phyloP scores from a whole-genome alignment of 345 rosid genomes.

The Eucalyptus curtisii region DNA sequence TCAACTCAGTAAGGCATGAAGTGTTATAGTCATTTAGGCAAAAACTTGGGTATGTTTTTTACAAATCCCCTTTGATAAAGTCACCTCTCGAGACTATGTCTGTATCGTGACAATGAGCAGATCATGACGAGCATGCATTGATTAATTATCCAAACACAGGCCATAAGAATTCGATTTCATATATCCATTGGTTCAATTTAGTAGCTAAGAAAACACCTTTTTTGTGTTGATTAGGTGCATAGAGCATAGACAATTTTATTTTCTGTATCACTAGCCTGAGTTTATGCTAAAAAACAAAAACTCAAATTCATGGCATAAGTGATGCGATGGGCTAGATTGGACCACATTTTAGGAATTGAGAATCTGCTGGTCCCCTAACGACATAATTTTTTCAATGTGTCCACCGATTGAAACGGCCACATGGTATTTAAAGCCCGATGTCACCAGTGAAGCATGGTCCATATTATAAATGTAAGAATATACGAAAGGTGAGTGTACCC shows the following conservation, averaged over 20 bases:
- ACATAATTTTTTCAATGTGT: too few species aligned
- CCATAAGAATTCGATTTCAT: too few species aligned
- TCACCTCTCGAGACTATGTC: too few species aligned
- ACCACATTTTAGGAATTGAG: not conserved
- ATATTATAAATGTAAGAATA: rapidly evolving
- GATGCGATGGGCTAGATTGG: not conserved
- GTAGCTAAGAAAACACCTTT: too few species aligned
- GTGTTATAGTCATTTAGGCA: too few species aligned
- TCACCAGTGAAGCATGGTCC: rapidly evolving
- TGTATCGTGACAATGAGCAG: too few species aligned
- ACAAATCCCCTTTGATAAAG: too few species aligned
- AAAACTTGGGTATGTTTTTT: too few species aligned
- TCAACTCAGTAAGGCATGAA: too few species aligned
- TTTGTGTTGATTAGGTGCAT: not conserved
- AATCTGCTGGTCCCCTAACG: not conserved
- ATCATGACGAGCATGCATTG: too few species aligned
- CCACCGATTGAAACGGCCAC: not conserved
- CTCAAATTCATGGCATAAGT: not conserved
- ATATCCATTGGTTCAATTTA: too few species aligned
- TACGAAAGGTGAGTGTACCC: not conserved
- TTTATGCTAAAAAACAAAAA: not conserved
- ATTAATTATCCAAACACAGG: too few species aligned
- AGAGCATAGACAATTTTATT: not conserved
- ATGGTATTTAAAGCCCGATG: not conserved
- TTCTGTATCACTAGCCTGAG: not conserved